Conservation (phyloP, 1,284 basidiomycete genomes). For the Leccinum griseonigrum region DNA sequence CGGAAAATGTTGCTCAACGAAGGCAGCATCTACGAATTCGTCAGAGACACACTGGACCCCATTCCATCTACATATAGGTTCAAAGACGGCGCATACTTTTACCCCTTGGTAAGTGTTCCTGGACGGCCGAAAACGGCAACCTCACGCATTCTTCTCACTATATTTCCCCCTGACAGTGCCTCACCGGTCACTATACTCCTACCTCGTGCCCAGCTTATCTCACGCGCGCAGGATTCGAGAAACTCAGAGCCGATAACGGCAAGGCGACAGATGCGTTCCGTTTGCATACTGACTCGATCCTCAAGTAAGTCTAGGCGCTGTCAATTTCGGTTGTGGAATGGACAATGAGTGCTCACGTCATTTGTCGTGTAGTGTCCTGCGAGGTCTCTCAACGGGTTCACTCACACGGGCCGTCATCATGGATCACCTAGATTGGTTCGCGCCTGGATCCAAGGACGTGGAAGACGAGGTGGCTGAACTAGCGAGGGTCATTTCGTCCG, state of each 20-base stretch:
- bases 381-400: slow-evolving; percentile 50
- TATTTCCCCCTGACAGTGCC: slow-evolving; percentile 37
- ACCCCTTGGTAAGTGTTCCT: slow-evolving; percentile 48
- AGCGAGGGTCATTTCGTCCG: slow-evolving; percentile 55
- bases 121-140: slow-evolving; percentile 25
- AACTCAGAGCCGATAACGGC: slow-evolving; percentile 50
- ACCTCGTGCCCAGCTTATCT: slow-evolving; percentile 76
- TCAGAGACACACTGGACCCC: slow-evolving; percentile 65
- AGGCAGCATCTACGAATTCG: slow-evolving; percentile 57
- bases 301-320: slow-evolving; percentile 50
- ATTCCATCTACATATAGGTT: slow-evolving; percentile 50
- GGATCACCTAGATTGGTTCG: slow-evolving; percentile 83
- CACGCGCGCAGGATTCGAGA: slow-evolving; percentile 63
- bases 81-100: slow-evolving; percentile 67
- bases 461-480: slow-evolving; percentile 66
- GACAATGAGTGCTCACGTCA: background rate
- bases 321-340: background rate
- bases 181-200: slow-evolving; percentile 65
- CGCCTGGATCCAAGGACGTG: slow-evolving; percentile 55
- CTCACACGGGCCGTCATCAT: slow-evolving; percentile 73
- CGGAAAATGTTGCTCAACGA: slow-evolving; percentile 67
- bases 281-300: slow-evolving; percentile 77
- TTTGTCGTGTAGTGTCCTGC: slow-evolving; percentile 45
- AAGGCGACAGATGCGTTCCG: slow-evolving; percentile 63
- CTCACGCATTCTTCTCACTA: slow-evolving; percentile 2